Conservation (phyloP, 495 filamentous ascomycete species). For the Elaphomyces granulatus region DNA sequence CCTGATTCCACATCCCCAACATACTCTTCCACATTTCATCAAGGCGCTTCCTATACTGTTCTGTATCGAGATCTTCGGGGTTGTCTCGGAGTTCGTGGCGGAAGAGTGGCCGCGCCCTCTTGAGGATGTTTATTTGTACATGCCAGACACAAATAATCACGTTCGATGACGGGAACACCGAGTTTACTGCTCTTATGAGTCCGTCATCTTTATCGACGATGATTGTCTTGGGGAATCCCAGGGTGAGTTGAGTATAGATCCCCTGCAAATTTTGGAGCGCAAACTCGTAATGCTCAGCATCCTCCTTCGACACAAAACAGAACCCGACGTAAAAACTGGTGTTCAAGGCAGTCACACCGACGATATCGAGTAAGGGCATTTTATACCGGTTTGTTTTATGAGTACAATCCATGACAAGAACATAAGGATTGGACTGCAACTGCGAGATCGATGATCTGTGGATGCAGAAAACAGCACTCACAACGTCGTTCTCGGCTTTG, state of each 20-base stretch:
- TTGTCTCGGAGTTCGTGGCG: neutral
- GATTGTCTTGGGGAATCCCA: neutral
- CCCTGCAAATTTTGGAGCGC: no score
- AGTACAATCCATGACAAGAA: constrained; percentile 7
- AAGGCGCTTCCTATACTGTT: neutral
- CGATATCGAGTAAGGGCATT: constrained; percentile 6
- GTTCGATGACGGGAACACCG: neutral
- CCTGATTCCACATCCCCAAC: neutral
- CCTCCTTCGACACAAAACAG: constrained; percentile 3
- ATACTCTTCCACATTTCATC: neutral
- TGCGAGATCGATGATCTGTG: no score
- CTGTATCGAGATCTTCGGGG: neutral
- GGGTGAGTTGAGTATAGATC: neutral
- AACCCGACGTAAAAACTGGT: constrained; percentile 3
- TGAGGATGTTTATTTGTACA: neutral
- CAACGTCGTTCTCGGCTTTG: neutral
- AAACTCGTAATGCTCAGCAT: neutral
- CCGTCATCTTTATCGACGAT: constrained; percentile 1
- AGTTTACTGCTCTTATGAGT: neutral
- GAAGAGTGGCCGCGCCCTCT: neutral
- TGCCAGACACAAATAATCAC: constrained; percentile 1
- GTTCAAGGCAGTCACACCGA: neutral
- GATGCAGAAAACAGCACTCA: no score
- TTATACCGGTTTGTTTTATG: constrained; percentile 9
- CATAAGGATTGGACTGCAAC: no score